Evolutionary conservation across 192 early-diverging fungal species (phyloP).

Genomic region (Backusella morwellensis): DNA sequence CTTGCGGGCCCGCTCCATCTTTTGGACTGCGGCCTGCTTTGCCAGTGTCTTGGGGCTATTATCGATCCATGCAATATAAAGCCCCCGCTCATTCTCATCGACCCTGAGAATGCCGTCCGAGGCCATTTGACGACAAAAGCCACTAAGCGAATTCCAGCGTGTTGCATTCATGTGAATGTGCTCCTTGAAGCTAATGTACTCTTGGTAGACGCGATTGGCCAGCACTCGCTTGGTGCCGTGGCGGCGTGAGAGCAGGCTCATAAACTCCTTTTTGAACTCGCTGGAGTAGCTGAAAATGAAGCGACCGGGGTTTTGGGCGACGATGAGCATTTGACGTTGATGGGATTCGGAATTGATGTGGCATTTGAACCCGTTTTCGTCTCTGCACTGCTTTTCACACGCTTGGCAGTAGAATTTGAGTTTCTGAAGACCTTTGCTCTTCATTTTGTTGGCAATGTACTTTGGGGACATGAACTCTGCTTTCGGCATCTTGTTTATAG

Average conservation of each 20-base stretch:
- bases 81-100: slow-evolving; percentile 89
- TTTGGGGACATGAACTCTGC: slow-evolving; percentile 77
- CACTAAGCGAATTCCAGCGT: slow-evolving; percentile 82
- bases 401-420: slow-evolving; percentile 94
- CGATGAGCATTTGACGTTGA: slow-evolving; percentile 86
- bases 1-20: slow-evolving; percentile 77
- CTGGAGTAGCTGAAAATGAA: slow-evolving; percentile 74
- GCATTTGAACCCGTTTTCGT: slow-evolving; percentile 96
- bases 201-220: slow-evolving; percentile 96
- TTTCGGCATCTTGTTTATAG: neutral
- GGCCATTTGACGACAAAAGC: slow-evolving; percentile 85
- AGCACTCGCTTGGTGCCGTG: slow-evolving; percentile 80
- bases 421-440: slow-evolving; percentile 84
- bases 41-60: slow-evolving; percentile 85
- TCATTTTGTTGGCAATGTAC: slow-evolving; percentile 89
- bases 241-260: slow-evolving; percentile 78
- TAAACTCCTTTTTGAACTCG: slow-evolving; percentile 82
- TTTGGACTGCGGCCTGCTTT: slow-evolving; percentile 72
- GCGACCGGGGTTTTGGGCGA: slow-evolving; percentile 76
- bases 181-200: slow-evolving; percentile 85
- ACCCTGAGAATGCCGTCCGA: slow-evolving; percentile 78
- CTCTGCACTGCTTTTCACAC: slow-evolving; percentile 86
- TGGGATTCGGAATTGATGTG: slow-evolving; percentile 91
- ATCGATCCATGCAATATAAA: slow-evolving; percentile 92
- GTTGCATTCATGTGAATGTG: slow-evolving; percentile 98